These are phyloP conservation scores for Zhuliangozyma blackwelliae DNA, from an alignment of 1,139 yeast species.

Conservation along the genomic window DNA sequence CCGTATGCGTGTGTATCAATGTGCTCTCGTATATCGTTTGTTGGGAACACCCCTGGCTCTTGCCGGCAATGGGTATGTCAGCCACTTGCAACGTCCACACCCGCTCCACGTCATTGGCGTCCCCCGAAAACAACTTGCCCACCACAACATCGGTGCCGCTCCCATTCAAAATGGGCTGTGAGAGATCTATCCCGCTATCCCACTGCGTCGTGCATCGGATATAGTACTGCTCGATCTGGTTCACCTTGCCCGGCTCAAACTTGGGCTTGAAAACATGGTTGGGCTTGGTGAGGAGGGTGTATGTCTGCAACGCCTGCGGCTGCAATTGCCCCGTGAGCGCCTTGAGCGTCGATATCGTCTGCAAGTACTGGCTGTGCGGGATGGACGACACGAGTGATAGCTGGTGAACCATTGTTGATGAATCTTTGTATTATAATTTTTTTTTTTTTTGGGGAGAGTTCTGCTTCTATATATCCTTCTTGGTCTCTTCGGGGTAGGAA, in stretches of 20 bases:
- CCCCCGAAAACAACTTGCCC: slow-evolving; percentile 28
- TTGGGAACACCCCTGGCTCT: slow-evolving; percentile 52
- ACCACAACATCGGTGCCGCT: slow-evolving; percentile 15
- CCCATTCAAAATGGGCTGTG: slow-evolving; percentile 20
- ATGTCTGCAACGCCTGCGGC: slow-evolving; percentile 41
- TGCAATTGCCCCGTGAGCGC: slow-evolving; percentile 40
- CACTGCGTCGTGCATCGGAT: slow-evolving; percentile 45
- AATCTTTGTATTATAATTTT: no score
- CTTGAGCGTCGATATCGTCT: slow-evolving; percentile 41
- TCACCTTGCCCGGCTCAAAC: slow-evolving; percentile 48
- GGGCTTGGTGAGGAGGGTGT: slow-evolving; percentile 42
- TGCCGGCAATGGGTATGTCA: slow-evolving; percentile 89
- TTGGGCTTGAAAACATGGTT: slow-evolving; percentile 42
- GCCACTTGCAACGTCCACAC: slow-evolving; percentile 66
- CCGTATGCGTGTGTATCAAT: slow-evolving; percentile 43
- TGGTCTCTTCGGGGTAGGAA: slow-evolving; percentile 18
- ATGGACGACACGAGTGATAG: slow-evolving; percentile 38
- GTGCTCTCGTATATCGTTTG: slow-evolving; percentile 73
- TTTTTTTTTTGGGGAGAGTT: no score
- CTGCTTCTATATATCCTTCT: slow-evolving; percentile 8
- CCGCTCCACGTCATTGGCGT: slow-evolving; percentile 25
- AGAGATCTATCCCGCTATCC: slow-evolving; percentile 30
- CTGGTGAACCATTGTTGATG: slow-evolving; percentile 37
- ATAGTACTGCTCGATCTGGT: slow-evolving; percentile 45
- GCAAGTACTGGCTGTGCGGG: slow-evolving; percentile 39